Percentiles rank a stretch among this genome's conserved stretches.
These are phyloP conservation scores for Monilinia laxa DNA, from an alignment of 2,329 filamentous ascomycete species.

Conservation along the genomic window DNA sequence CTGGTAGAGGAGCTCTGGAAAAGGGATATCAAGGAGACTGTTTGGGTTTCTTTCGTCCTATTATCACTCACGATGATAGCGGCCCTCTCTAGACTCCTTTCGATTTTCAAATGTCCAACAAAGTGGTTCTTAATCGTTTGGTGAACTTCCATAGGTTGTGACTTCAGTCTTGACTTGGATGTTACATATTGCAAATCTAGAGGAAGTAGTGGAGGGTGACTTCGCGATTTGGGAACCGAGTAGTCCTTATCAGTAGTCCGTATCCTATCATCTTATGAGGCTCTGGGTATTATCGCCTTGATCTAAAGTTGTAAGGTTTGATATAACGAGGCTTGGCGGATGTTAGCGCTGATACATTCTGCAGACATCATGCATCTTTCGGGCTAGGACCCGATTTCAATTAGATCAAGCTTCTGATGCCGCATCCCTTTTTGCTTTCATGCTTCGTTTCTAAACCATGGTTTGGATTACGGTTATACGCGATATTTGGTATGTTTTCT, in stretches of 20 bases:
- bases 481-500: no score
- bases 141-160: no score
- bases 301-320: background rate
- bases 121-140: no score
- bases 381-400: background rate
- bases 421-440: no score
- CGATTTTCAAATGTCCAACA: no score
- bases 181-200: background rate
- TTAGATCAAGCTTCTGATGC: background rate
- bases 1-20: no score
- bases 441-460: no score
- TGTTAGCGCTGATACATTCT: background rate
- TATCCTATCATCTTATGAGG: background rate
- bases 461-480: no score
- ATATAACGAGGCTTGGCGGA: conserved; percentile 1
- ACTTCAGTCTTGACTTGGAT: background rate
- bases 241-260: background rate
- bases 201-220: background rate
- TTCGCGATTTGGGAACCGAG: background rate
- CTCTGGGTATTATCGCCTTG: background rate
- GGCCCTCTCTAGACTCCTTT: no score
- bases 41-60: no score
- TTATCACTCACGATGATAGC: no score
- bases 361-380: background rate
- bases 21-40: no score